Conservation (phyloP, 2,329 filamentous ascomycete species). For the Cercospora zeina region DNA sequence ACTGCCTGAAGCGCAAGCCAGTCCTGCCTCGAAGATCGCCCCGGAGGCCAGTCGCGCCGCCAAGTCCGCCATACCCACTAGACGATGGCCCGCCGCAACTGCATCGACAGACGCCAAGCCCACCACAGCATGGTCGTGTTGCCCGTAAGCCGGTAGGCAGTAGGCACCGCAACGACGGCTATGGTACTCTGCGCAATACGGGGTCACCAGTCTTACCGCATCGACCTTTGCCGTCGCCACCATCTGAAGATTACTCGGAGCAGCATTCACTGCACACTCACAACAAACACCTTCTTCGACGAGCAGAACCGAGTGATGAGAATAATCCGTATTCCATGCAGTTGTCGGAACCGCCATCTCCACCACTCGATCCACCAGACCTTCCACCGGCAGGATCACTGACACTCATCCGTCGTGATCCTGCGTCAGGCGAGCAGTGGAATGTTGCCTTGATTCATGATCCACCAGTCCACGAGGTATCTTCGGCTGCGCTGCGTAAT, state of each 20-base stretch:
- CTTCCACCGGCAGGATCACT: slow-evolving; percentile 36
- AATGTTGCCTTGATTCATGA: slow-evolving; percentile 54
- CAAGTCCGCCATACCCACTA: slow-evolving; percentile 28
- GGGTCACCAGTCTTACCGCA: slow-evolving; percentile 30
- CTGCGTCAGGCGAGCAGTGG: slow-evolving; percentile 52
- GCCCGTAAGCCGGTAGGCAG: slow-evolving; percentile 32
- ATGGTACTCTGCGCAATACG: not conserved
- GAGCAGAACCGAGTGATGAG: slow-evolving; percentile 27
- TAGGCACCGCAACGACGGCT: not conserved
- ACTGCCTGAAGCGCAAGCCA: slow-evolving; percentile 26
- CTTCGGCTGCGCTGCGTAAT: slow-evolving; percentile 45
- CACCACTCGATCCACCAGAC: slow-evolving; percentile 17
- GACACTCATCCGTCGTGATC: slow-evolving; percentile 55
- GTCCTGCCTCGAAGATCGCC: slow-evolving; percentile 27
- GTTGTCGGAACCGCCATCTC: slow-evolving; percentile 20
- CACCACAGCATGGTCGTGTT: slow-evolving; percentile 25
- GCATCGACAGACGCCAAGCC: slow-evolving; percentile 9
- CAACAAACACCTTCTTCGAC: slow-evolving; percentile 30
- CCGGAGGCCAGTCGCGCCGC: slow-evolving; percentile 22
- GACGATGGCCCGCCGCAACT: slow-evolving; percentile 20
- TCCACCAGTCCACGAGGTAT: slow-evolving; percentile 47
- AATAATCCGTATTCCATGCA: slow-evolving; percentile 32
- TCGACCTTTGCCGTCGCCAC: slow-evolving; percentile 34
- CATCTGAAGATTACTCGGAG: slow-evolving; percentile 27
- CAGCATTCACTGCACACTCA: slow-evolving; percentile 29